phyloP scores from a whole-genome alignment of 139 green algal genomes.

The Tetradesmus obliquus region DNA sequence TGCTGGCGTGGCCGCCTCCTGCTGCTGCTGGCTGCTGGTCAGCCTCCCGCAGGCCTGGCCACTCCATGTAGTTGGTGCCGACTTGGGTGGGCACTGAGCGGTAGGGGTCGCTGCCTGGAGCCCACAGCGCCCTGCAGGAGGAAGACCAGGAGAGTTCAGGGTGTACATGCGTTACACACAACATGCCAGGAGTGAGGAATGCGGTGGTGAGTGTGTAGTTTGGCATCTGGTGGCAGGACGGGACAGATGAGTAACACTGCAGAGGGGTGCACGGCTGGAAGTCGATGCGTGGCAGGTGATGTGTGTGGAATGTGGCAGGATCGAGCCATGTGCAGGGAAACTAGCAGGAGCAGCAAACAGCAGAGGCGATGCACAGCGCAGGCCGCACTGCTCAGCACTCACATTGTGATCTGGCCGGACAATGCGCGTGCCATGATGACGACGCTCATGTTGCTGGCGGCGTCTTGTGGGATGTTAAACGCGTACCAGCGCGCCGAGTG shows the following conservation, averaged over 20 bases:
- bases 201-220: too few relatives aligned
- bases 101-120: slow-evolving; percentile 30
- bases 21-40: slow-evolving; percentile 7
- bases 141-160: neutral
- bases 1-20: slow-evolving; percentile 7
- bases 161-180: neutral
- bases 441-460: slow-evolving; percentile 34
- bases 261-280: too few relatives aligned
- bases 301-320: neutral
- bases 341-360: neutral
- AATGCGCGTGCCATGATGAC: slow-evolving; percentile 38
- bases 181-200: too few relatives aligned
- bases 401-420: slow-evolving; percentile 38
- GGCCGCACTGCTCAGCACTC: neutral
- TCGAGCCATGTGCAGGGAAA: neutral
- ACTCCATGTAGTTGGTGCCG: slow-evolving; percentile 38
- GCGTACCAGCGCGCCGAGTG: slow-evolving; percentile 25
- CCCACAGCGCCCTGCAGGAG: slow-evolving; percentile 34
- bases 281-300: neutral
- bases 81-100: slow-evolving; percentile 28
- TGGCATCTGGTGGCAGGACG: too few relatives aligned
- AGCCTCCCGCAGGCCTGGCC: neutral
- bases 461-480: slow-evolving; percentile 25
- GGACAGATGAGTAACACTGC: too few relatives aligned
- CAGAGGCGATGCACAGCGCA: neutral